Conservation (phyloP, 306 rosid species). For the Trifolium dubium region DNA sequence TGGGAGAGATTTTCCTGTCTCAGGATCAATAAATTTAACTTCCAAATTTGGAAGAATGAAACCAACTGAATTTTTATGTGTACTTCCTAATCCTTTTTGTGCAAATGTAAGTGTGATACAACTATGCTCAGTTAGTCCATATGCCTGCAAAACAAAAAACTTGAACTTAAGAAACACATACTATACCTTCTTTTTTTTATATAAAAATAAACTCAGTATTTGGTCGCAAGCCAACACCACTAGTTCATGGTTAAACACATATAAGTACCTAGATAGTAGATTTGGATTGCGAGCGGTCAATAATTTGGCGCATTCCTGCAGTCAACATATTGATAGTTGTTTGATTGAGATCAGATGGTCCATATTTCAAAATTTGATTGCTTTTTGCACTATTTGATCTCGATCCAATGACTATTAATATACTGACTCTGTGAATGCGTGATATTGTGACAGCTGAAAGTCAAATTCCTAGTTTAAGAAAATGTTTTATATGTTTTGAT, state of each 20-base stretch:
- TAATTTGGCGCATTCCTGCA: no score
- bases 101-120: conserved; percentile 87
- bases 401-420: background rate
- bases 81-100: conserved; percentile 38
- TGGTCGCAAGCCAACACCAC: no score
- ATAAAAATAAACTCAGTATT: no score
- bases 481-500: no score
- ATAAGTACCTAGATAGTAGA: background rate
- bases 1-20: conserved; percentile 72
- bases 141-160: conserved; percentile 60
- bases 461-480: no score
- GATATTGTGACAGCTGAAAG: background rate
- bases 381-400: background rate
- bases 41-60: conserved; percentile 84
- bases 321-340: background rate
- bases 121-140: conserved; percentile 95
- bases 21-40: conserved; percentile 86
- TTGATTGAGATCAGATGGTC: background rate
- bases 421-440: background rate
- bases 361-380: background rate
- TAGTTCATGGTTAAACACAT: no score
- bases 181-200: background rate
- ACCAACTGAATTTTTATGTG: conserved; percentile 78
- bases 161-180: background rate
- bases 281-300: no score